Conservation (phyloP, 192 early-diverging fungal species). For the Chytriomyces hyalinus region DNA sequence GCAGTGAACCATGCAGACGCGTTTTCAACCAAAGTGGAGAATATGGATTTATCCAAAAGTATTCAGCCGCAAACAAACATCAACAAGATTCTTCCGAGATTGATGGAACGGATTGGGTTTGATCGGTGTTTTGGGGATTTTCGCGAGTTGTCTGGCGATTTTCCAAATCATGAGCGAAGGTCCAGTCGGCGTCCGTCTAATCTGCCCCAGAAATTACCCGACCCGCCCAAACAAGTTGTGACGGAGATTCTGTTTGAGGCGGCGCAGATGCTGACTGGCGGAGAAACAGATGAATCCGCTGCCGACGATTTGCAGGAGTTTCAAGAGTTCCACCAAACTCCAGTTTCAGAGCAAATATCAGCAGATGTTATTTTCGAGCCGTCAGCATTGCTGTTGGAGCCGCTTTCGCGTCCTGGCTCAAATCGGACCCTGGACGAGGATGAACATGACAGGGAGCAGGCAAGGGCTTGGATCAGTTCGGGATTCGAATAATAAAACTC, state of each 20-base stretch:
- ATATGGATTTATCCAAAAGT: constrained; percentile 2
- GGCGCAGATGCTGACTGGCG: background rate
- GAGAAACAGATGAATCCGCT: background rate
- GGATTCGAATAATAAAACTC: constrained; percentile 8
- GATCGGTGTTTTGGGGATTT: constrained; percentile 10
- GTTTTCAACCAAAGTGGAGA: constrained; percentile 14
- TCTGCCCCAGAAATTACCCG: too few species aligned
- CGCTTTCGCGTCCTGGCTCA: constrained; percentile 28
- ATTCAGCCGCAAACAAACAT: constrained; percentile 11
- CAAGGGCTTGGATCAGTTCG: constrained; percentile 11
- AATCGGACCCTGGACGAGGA: constrained; percentile 29
- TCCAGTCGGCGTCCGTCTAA: background rate
- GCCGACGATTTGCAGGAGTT: background rate
- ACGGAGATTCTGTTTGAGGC: constrained; percentile 20
- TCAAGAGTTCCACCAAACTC: constrained; percentile 9
- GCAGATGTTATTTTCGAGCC: constrained; percentile 23
- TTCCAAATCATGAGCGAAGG: background rate
- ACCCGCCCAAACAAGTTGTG: background rate
- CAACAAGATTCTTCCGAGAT: background rate
- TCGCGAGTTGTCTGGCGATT: background rate
- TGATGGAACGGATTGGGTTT: constrained; percentile 29
- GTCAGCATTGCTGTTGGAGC: constrained; percentile 11
- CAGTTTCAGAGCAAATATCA: constrained; percentile 11
- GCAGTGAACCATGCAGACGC: background rate
- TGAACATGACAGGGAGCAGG: constrained; percentile 31